Evolutionary conservation across 805 yeast species (phyloP).

Genomic region (Pachysolen tannophilus): DNA sequence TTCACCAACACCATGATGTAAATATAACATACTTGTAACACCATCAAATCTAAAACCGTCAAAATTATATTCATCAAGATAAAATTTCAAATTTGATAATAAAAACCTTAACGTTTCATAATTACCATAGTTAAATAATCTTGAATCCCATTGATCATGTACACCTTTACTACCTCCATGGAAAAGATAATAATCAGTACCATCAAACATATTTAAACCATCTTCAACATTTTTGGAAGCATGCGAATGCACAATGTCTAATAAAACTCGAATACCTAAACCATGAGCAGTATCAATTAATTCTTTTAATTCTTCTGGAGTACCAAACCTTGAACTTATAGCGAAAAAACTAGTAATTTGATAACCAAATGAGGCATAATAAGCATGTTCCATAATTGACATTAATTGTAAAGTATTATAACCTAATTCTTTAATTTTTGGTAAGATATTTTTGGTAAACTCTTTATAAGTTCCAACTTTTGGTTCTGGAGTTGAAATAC

Average conservation of each 20-base stretch:
- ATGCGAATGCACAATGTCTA: constrained; percentile 94
- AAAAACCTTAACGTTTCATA: constrained; percentile 87
- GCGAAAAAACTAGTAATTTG: constrained; percentile 94
- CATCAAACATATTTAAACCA: constrained; percentile 89
- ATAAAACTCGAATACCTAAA: constrained; percentile 74
- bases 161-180: constrained; percentile 81
- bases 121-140: constrained; percentile 84
- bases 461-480: constrained; percentile 78
- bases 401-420: constrained; percentile 90
- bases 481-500: constrained; percentile 89
- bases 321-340: constrained; percentile 80
- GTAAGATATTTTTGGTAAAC: constrained; percentile 72
- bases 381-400: constrained; percentile 99
- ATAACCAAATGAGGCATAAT: constrained; percentile 97
- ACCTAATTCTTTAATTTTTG: constrained; percentile 78
- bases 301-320: constrained; percentile 91
- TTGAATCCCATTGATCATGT: constrained; percentile 95
- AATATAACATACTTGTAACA: constrained; percentile 86
- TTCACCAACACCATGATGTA: constrained; percentile 86
- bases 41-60: constrained; percentile 98
- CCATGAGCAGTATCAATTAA: constrained; percentile 88
- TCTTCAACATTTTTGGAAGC: constrained; percentile 92
- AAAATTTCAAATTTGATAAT: constrained; percentile 76
- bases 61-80: constrained; percentile 72
- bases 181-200: constrained; percentile 91